A percentile compares a stretch with the other conserved stretches of the same genome.
Evolutionary conservation across 2,329 filamentous ascomycete species (phyloP).

Genomic region (Arthrinium phaeospermum): DNA sequence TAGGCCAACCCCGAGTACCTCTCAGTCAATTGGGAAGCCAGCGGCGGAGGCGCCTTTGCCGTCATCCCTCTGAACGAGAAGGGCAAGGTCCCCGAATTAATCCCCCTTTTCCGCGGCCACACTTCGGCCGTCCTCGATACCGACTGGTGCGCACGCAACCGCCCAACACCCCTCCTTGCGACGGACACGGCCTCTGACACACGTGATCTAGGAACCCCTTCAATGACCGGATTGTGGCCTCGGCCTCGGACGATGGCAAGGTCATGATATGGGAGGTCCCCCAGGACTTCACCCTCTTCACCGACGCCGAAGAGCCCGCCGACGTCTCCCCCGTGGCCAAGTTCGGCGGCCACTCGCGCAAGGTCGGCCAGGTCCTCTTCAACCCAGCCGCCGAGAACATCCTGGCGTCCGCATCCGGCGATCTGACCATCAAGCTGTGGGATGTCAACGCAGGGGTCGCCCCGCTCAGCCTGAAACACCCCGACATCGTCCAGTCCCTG

Average conservation of each 20-base stretch:
- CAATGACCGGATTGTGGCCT: constrained; percentile 91
- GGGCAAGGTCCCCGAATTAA: constrained; percentile 88
- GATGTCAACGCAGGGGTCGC: constrained; percentile 82
- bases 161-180: constrained; percentile 26
- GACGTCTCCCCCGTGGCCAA: constrained; percentile 83
- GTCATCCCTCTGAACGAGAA: constrained; percentile 90
- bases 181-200: constrained; percentile 35
- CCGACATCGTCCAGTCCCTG: constrained; percentile 91
- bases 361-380: constrained; percentile 97
- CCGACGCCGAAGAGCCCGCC: constrained; percentile 81
- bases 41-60: constrained; percentile 94
- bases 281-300: constrained; percentile 81
- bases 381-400: constrained; percentile 96
- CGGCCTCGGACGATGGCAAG: constrained; percentile 95
- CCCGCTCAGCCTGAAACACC: constrained; percentile 79
- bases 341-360: constrained; percentile 87
- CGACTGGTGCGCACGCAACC: constrained; percentile 73
- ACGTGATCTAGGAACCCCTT: constrained; percentile 80
- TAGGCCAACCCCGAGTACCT: constrained; percentile 95
- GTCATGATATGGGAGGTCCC: constrained; percentile 97
- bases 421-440: constrained; percentile 96
- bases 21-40: constrained; percentile 97
- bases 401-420: constrained; percentile 91
- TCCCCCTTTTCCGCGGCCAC: constrained; percentile 95
- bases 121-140: constrained; percentile 96